A percentile compares a stretch with the other conserved stretches of the same genome.
These are phyloP conservation scores for Termitomyces sp. DNA, from an alignment of 768 basidiomycete species.

Conservation along the genomic window DNA sequence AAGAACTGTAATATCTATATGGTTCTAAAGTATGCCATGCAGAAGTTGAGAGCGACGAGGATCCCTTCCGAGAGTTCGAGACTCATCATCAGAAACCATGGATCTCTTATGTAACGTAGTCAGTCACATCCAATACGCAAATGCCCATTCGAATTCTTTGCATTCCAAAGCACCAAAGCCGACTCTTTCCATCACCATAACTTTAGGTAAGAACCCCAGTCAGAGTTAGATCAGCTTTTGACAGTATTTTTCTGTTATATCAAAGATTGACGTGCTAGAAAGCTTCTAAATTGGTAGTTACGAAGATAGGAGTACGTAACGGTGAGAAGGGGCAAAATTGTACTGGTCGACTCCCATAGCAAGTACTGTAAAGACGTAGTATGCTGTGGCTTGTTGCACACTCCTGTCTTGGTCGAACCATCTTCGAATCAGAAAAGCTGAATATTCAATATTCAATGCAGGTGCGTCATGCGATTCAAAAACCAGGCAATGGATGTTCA, in stretches of 20 bases:
- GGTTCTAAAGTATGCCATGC: background rate
- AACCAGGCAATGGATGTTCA: background rate
- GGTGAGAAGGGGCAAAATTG: background rate
- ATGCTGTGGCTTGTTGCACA: background rate
- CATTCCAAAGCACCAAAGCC: background rate
- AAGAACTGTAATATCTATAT: constrained; percentile 9
- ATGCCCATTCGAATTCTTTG: background rate
- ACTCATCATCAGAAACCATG: background rate
- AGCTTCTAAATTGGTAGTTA: background rate
- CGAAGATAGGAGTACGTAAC: background rate
- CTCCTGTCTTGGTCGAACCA: background rate
- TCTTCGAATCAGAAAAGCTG: background rate
- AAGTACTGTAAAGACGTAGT: background rate
- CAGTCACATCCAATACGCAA: background rate
- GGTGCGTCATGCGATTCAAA: background rate
- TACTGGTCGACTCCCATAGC: background rate
- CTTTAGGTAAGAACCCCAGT: background rate
- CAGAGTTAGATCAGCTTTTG: too few species aligned
- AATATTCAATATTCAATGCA: too few species aligned
- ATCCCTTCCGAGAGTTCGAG: background rate
- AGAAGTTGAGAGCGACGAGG: background rate
- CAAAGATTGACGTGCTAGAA: background rate
- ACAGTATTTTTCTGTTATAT: background rate
- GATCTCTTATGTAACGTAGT: background rate
- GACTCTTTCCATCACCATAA: too few species aligned